Base-by-base conservation (phyloP, 2,329 filamentous ascomycete species). In the Aspergillus viridinutans region DNA sequence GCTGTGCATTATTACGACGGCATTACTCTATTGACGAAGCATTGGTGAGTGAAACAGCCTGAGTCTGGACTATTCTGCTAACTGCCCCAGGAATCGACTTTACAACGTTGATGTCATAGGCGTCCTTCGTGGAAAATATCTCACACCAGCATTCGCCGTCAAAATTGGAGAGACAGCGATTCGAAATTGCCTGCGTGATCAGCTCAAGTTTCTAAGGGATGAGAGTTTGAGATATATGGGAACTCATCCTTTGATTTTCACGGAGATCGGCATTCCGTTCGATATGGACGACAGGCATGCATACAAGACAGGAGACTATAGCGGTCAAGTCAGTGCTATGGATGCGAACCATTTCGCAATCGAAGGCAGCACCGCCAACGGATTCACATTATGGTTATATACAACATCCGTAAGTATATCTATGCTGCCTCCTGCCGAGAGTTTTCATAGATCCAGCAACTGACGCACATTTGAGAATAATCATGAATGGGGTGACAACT, bases 51-150 rank as follows among this genome's bases (percentile, higher is more conserved):
- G 21, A 64, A 52, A 64, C 60, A 35, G 21, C 20, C 12, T n/a
- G 3, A 4, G 35, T 28, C 28, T 32, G 17, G 14, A 3, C 29
- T 9, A 23, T 10, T 28, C 61, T 67, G 17, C 63, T 67, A 38
- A 69, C 53, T 32, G 17, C 50, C 48, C 12, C 28, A 83, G 81
- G 82, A 99, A 97, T 70, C 89, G 92, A 42, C 86, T 89, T 17
- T 99, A 94, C 89, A 99, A 99, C 65, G 89, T 99, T 7, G 94
- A 99, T 71, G 90, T 99, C 4, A 86, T 99, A 52, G 94, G 94
- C 2, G 85, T 99, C 14, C 80, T 99, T 47, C 88, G 94, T 49
- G 94, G 94, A 12, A 88, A 88, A 62, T 99, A 99, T 69, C 80
- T 90, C 63, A 89, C 88, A 23, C 94, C 94, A 12, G 90, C 90